Evolutionary conservation across 257 asterid species (phyloP).

Genomic region (Anisodus tanguticus): DNA sequence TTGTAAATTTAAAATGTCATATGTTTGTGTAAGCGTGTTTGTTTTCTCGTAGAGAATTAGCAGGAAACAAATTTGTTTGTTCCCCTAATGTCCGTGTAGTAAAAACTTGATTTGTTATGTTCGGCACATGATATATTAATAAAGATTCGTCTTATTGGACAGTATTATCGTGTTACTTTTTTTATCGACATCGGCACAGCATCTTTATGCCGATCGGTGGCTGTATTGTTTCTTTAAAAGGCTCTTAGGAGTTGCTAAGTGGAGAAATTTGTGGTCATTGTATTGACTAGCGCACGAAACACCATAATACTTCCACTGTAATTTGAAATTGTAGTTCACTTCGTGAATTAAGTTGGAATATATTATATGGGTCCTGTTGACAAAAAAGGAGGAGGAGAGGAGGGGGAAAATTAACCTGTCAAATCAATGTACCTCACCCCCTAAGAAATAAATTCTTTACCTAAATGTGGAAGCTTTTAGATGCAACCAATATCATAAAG

Average conservation of each 20-base stretch:
- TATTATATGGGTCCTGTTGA: neutral
- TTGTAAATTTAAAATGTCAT: neutral
- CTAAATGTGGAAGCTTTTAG: neutral
- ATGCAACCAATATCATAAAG: neutral
- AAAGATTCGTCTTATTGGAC: neutral
- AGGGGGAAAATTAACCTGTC: neutral
- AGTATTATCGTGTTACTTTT: neutral
- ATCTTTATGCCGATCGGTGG: neutral
- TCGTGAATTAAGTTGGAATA: neutral
- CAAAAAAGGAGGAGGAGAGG: too few species aligned
- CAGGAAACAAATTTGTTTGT: neutral
- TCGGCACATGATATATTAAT: neutral
- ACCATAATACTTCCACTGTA: neutral
- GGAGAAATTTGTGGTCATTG: too few species aligned
- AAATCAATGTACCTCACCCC: neutral
- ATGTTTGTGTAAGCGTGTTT: neutral
- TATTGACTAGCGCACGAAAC: neutral
- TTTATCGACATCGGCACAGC: neutral
- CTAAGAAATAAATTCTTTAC: neutral
- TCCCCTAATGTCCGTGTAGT: neutral
- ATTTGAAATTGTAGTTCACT: neutral
- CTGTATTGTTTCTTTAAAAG: neutral
- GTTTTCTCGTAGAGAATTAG: neutral
- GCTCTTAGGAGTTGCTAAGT: neutral
- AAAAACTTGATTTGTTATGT: neutral